Percentiles rank a stretch among this genome's conserved stretches.
Evolutionary conservation across 2,329 filamentous ascomycete genomes (phyloP).

Genomic region (Colletotrichum camelliae): DNA sequence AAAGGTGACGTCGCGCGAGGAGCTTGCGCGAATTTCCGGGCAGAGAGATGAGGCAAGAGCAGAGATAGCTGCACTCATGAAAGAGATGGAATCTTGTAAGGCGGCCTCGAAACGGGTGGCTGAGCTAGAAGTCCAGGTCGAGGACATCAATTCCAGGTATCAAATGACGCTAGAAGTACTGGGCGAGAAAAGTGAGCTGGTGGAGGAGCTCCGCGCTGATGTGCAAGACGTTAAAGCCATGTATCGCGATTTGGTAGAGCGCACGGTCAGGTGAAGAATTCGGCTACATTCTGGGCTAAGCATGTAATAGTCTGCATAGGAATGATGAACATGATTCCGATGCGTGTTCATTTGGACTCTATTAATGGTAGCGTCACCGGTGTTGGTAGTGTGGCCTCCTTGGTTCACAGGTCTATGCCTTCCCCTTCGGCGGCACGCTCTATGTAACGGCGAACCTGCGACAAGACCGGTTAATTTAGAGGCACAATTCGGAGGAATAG

Average conservation of each 20-base stretch:
- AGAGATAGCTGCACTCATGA: slow-evolving; percentile 90
- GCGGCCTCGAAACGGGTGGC: slow-evolving; percentile 63
- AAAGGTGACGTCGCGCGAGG: slow-evolving; percentile 87
- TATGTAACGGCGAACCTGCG: slow-evolving; percentile 77
- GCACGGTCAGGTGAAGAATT: slow-evolving; percentile 68
- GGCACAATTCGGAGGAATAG: not conserved
- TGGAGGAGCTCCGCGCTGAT: slow-evolving; percentile 89
- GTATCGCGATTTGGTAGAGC: slow-evolving; percentile 90
- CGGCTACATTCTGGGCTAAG: not conserved
- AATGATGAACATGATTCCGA: not conserved
- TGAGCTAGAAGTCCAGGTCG: slow-evolving; percentile 71
- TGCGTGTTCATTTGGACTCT: not conserved
- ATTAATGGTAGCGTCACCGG: not conserved
- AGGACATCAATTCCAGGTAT: slow-evolving; percentile 76
- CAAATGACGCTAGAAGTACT: slow-evolving; percentile 92
- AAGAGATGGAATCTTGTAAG: slow-evolving; percentile 77
- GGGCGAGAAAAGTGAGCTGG: slow-evolving; percentile 94
- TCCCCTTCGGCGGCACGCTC: slow-evolving; percentile 81
- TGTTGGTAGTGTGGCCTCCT: not conserved
- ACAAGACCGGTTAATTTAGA: not conserved
- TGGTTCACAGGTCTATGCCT: slow-evolving; percentile 67
- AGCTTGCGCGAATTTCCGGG: slow-evolving; percentile 77
- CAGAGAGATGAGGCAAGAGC: slow-evolving; percentile 92
- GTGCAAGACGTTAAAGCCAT: slow-evolving; percentile 94
- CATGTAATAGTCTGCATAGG: not conserved